Evolutionary conservation across 306 rosid species (phyloP).

Genomic region (Prunus armeniaca): DNA sequence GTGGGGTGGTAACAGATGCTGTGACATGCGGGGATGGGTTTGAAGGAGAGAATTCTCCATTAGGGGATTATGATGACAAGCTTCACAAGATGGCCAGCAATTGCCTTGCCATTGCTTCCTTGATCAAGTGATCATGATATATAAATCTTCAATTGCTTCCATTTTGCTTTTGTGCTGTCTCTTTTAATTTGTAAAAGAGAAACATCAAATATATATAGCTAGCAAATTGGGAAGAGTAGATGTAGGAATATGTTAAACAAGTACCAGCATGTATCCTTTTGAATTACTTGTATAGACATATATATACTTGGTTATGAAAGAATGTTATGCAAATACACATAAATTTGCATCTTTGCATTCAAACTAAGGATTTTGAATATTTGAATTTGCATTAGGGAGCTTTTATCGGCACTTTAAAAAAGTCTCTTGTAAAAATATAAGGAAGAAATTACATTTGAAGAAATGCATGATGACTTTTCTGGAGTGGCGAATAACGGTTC

Average conservation of each 20-base stretch:
- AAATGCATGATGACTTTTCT: too few relatives aligned
- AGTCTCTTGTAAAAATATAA: too few relatives aligned
- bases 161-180: neutral
- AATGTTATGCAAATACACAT: neutral
- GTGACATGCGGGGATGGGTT: conserved; percentile 33
- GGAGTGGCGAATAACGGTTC: too few relatives aligned
- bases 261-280: neutral
- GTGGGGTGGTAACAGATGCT: conserved; percentile 32
- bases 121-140: neutral
- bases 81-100: conserved; percentile 32
- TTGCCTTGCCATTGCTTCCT: conserved; percentile 37
- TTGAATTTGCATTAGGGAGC: neutral
- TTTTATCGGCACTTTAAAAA: too few relatives aligned
- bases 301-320: neutral
- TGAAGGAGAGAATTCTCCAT: conserved; percentile 4
- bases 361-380: neutral
- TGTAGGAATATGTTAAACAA: neutral
- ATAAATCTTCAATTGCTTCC: neutral
- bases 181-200: neutral
- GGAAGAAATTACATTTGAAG: too few relatives aligned
- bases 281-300: too few relatives aligned
- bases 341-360: neutral
- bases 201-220: neutral
- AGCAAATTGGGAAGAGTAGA: neutral
- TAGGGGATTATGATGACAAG: conserved; percentile 8